These are phyloP conservation scores for Entomortierella parvispora DNA, from an alignment of 192 early-diverging fungal species.

Conservation along the genomic window DNA sequence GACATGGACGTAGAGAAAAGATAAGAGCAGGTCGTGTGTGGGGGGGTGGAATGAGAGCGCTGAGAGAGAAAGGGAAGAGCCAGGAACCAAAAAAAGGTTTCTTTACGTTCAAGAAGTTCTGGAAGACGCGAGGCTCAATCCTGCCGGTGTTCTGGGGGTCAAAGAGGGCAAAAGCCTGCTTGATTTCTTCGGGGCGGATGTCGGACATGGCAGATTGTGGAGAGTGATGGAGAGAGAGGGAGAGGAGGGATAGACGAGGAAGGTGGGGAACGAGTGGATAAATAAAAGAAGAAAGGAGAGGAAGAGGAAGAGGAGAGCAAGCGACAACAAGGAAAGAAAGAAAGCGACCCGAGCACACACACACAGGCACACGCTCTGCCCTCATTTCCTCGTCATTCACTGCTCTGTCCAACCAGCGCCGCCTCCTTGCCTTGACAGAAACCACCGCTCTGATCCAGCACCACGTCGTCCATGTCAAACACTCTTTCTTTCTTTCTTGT, in stretches of 20 bases:
- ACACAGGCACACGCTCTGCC: too few relatives aligned
- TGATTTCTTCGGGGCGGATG: slow-evolving; percentile 33
- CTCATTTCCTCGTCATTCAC: too few relatives aligned
- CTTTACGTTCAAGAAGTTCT: slow-evolving; percentile 22
- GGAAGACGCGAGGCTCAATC: slow-evolving; percentile 31
- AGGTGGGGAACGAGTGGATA: not conserved
- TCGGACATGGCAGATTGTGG: slow-evolving; percentile 15
- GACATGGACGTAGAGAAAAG: too few relatives aligned
- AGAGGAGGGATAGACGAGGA: not conserved
- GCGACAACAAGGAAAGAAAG: not conserved
- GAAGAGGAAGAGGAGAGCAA: not conserved
- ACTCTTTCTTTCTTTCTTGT: too few relatives aligned
- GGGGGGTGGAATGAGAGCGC: not conserved
- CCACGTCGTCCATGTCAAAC: too few relatives aligned
- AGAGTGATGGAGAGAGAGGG: not conserved
- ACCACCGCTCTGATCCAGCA: too few relatives aligned
- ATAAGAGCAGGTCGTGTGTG: not conserved
- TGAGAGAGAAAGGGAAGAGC: not conserved
- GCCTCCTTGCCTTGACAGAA: too few relatives aligned
- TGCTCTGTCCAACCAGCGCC: too few relatives aligned
- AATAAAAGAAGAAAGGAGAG: not conserved
- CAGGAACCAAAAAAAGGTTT: too few relatives aligned
- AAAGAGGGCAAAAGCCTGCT: slow-evolving; percentile 44
- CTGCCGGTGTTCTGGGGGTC: slow-evolving; percentile 35
- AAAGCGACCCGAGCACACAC: not conserved